Evolutionary conservation across 257 asterid genomes (phyloP), one percentile per base, ranked within the genome.

Genomic region (Petunia secreta): DNA sequence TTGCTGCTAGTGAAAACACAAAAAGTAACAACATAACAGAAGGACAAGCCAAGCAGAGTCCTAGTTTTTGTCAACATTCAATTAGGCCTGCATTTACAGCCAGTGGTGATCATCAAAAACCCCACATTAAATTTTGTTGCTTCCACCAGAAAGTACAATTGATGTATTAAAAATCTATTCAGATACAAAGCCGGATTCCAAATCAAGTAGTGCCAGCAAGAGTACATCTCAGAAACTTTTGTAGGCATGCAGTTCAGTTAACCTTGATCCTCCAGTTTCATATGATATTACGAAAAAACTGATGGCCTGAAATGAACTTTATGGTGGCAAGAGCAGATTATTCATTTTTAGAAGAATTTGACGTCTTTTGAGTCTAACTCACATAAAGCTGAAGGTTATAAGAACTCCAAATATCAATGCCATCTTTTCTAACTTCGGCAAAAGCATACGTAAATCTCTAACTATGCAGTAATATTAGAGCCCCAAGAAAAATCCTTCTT

Each of bases 11-110:
- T 62, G 16, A 68, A 43, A 69, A 9, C 58, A 69, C 5, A 69
- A 16, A 69, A 68, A 9, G 25, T 16, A 69, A 69, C 4, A 6
- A 37, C 76, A 44, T 5, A 9, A n/a, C 13, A 16, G 44, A 1
- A 69, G 40, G 58, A 46, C 76, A 16, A 16, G 8, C 55, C 75
- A 44, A n/a, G 13, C 53, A 67, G 55, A 67, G 55, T 7, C 75
- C 55, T 41, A n/a, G 39, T 67, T 43, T 43, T 44, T n/a, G 8
- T n/a, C 55, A 67, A 67, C 39, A 68, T 8, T n/a, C 5, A 9
- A 16, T 68, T 44, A 67, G 1, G 40, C 75, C 57, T 8, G 8
- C 57, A 68, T 16, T 43, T 44, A 68, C 75, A 43, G 3, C 55
- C 38, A 43, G 53, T 15, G 8, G 25, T 67, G 13, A 67, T 43